Percentiles rank a stretch among this genome's conserved stretches.
These are phyloP conservation scores for Naegleria fowleri DNA, from an alignment of 208 protist genomes.

Conservation along the genomic window DNA sequence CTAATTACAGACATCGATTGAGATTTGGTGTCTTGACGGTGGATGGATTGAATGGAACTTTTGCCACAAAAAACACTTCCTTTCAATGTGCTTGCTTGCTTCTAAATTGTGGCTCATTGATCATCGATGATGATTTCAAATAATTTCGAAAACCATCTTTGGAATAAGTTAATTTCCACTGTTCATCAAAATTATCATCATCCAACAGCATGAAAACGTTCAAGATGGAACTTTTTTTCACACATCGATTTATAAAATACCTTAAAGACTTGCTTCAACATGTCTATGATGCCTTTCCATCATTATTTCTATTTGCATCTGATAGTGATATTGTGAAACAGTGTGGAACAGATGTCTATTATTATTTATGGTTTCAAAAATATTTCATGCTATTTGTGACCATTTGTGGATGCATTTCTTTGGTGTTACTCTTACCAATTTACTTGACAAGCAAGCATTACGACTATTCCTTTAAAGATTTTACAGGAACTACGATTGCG, in stretches of 20 bases:
- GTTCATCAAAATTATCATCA: too few relatives aligned
- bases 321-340: background rate
- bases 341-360: conserved; percentile 24
- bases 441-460: background rate
- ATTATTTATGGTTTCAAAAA: conserved; percentile 17
- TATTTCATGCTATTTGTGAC: background rate
- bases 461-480: background rate
- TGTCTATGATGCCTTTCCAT: too few relatives aligned
- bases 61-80: background rate
- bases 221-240: too few relatives aligned
- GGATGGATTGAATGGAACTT: background rate
- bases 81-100: background rate
- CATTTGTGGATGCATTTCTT: background rate
- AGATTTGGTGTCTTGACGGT: background rate
- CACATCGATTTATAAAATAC: too few relatives aligned
- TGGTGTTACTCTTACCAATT: background rate
- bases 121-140: too few relatives aligned
- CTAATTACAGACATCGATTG: background rate
- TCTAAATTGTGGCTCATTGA: background rate
- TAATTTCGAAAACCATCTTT: too few relatives aligned
- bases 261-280: too few relatives aligned
- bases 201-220: too few relatives aligned
- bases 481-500: background rate
- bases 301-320: background rate
- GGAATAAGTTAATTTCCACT: too few relatives aligned